These are phyloP conservation scores for Wickerhamiella brachini DNA, from an alignment of 805 yeast genomes.

Conservation along the genomic window DNA sequence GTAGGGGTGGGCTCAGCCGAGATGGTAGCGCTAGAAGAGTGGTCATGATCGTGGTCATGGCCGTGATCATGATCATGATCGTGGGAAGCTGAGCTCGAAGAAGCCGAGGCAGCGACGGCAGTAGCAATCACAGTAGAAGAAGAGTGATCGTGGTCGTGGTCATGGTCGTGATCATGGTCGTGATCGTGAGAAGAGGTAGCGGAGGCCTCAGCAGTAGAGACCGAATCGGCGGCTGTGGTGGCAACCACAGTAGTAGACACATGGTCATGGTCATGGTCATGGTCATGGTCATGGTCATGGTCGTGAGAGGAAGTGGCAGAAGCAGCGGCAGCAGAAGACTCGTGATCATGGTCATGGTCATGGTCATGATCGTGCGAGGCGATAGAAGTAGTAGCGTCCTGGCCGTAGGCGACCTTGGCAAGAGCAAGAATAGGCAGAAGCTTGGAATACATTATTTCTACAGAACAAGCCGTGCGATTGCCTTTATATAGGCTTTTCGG, in stretches of 20 bases:
- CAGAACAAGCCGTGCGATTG: not conserved
- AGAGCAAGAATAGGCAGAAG: not conserved
- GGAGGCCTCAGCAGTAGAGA: not conserved
- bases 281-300: not conserved
- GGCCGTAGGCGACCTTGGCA: not conserved
- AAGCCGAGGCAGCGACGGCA: not conserved
- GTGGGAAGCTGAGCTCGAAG: constrained; percentile 1
- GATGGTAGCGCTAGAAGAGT: not conserved
- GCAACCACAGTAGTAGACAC: not conserved
- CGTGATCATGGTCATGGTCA: not conserved
- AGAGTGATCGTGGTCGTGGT: not conserved
- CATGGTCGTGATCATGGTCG: not conserved
- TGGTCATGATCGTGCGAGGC: not conserved
- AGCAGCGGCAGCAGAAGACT: constrained; percentile 1
- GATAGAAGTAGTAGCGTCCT: constrained; percentile 3
- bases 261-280: not conserved
- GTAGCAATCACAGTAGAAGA: not conserved
- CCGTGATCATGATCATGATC: not conserved
- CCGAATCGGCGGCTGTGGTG: not conserved
- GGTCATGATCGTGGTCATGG: not conserved
- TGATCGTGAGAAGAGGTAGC: constrained; percentile 5
- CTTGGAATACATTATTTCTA: not conserved
- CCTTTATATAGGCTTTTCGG: not conserved
- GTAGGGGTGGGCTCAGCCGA: not conserved
- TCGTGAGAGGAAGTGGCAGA: not conserved